Evolutionary conservation across 768 basidiomycete species (phyloP), one percentile per base, ranked within the genome.

Genomic region (Cantharellus cinnabarinus): DNA sequence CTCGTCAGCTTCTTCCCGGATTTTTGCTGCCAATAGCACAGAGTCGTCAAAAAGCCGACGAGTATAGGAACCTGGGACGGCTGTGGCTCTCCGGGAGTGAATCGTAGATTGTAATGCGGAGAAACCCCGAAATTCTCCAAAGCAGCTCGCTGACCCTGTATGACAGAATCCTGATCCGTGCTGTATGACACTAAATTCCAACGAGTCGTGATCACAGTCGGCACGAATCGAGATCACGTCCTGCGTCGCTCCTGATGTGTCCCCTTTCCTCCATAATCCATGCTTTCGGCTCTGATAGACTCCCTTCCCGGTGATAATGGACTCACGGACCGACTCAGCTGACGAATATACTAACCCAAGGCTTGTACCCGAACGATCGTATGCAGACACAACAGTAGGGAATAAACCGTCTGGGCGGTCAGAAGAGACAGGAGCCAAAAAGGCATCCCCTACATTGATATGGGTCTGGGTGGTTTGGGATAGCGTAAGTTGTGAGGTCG

Each of bases 1-100:
- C 69, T 99, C 95, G 65, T 94, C 88, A 0, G 95, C 95, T 69
- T 99, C 95, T 70, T 99, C 95, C 82, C 86, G 89, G 63, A 99
- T 90, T 75, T 99, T 99, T 57, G 90, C 83, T 52, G 76, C 78
- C 51, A 98, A 73, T n/a, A 99, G 75, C 52, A 76, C 77, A 3
- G 82, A 72, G 67, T 97, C 88, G 50, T 77, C 74, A 71, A 98
- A 95, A 37, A 99, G 72, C 58, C 89, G 75, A 56, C 77, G 80
- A 15, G 95, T 98, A 70, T 99, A 99, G 0, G 88, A 91, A 3
- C 90, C 91, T 64, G 82, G 82, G 0, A 91, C 91, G 0, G 94
- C 89, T 35, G 78, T 76, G 41, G 72, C 71, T 51, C 86, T 72
- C 48, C 95, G 79, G 2, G 82, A 77, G 59, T 75, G 73, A 14